phyloP scores from a whole-genome alignment of 1,284 basidiomycete species.

The Coniferiporia weirii region DNA sequence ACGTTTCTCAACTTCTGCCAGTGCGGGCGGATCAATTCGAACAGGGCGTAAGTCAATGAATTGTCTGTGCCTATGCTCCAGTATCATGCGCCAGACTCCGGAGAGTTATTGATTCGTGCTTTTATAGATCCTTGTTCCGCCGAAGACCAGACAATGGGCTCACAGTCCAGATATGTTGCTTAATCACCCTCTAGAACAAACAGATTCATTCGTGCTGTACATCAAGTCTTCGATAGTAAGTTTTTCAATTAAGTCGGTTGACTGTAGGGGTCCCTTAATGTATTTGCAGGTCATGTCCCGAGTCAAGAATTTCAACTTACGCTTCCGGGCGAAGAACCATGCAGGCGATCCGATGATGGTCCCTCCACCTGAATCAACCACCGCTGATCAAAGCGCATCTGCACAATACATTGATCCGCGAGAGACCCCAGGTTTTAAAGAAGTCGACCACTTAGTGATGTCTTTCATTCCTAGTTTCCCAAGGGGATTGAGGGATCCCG shows the following conservation, averaged over 20 bases:
- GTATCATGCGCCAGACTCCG: neutral
- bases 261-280: neutral
- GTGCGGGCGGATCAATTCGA: slow-evolving; percentile 56
- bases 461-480: slow-evolving; percentile 60
- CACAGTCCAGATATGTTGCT: slow-evolving; percentile 54
- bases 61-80: neutral
- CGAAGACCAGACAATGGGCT: slow-evolving; percentile 63
- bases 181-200: slow-evolving; percentile 54
- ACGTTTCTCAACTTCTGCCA: slow-evolving; percentile 65
- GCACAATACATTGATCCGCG: slow-evolving; percentile 45
- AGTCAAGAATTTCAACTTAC: slow-evolving; percentile 67
- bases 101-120: slow-evolving; percentile 20
- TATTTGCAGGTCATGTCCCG: slow-evolving; percentile 45
- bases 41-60: slow-evolving; percentile 43
- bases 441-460: slow-evolving; percentile 53
- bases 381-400: slow-evolving; percentile 28
- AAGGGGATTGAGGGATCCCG: slow-evolving; percentile 47
- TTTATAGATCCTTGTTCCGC: slow-evolving; percentile 45
- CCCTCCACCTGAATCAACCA: slow-evolving; percentile 25
- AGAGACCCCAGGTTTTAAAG: slow-evolving; percentile 56
- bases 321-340: slow-evolving; percentile 56
- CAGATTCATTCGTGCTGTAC: slow-evolving; percentile 71
- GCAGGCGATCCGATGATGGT: slow-evolving; percentile 44
- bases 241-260: neutral
- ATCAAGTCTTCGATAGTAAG: slow-evolving; percentile 54